Evolutionary conservation across 208 protist species (phyloP), one percentile per base, ranked within the genome.

Genomic region (Crithidia bombi): DNA sequence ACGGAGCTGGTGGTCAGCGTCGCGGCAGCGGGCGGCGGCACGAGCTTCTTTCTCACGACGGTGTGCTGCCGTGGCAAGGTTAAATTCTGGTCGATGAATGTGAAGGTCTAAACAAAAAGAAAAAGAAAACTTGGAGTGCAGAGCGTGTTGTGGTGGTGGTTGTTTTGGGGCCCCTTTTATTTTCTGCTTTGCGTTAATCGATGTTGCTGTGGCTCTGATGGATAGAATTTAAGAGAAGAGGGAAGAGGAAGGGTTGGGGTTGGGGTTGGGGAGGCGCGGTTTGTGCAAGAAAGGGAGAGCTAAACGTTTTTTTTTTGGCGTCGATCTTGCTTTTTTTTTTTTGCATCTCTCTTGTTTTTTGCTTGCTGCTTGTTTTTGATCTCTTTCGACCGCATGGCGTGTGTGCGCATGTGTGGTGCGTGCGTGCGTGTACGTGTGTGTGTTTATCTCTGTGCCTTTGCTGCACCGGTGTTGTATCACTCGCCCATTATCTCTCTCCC

Each of bases 1-100:
- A 58, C 47, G 5, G 90, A 92, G 32, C 61, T 82, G 12, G 79
- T 83, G 12, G 26, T 86, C 21, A 56, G 78, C 49, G 82, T 78
- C 15, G 76, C 36, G 9, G 73, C 81, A 35, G 81, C 65, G 15
- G 90, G 90, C 10, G 85, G 81, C 19, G 90, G 87, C 19, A 81
- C 67, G 19, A 93, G 87, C 73, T 89, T 83, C 69, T 91, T 95
- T 67, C 43, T 95, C 19, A 65, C 72, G 21, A 85, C 87, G 12
- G 62, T 89, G 23, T 95, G 87, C 74, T 84, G 89, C 32, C 81
- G 87, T 10, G 90, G 90, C 1, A 81, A 78, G 54, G 73, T 95
- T 32, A 90, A 87, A 65, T 81, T 92, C 55, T 95, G 90, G 90
- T 85, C 87, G 12, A 59, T 83, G 25, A 54, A 66, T 17, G 72